Percentiles rank a stretch among this genome's conserved stretches.
Evolutionary conservation across 345 rosid species (phyloP).

Genomic region (Eucalyptus viminalis): DNA sequence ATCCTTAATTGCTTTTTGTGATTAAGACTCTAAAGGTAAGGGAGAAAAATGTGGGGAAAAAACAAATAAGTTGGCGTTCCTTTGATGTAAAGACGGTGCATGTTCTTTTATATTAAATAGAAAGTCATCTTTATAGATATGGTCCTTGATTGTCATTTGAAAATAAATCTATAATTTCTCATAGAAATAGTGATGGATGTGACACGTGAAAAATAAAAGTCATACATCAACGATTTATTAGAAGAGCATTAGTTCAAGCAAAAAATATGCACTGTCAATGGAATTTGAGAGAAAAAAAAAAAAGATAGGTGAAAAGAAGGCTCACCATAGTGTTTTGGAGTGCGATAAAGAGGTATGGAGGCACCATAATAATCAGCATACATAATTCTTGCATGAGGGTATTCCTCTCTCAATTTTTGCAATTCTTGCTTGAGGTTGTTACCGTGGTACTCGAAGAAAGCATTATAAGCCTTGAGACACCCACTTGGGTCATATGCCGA

Average conservation of each 20-base stretch:
- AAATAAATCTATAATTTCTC: background rate
- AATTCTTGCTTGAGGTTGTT: constrained; percentile 23
- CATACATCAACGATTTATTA: background rate
- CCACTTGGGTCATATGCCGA: constrained; percentile 35
- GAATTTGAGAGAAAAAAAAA: background rate
- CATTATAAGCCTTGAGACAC: constrained; percentile 33
- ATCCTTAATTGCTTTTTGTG: background rate
- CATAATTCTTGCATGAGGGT: constrained; percentile 35
- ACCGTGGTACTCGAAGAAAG: constrained; percentile 32
- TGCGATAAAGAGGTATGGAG: constrained; percentile 16
- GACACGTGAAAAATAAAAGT: background rate
- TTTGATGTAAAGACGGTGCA: background rate
- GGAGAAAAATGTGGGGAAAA: background rate
- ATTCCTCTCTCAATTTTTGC: constrained; percentile 12
- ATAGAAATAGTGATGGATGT: background rate
- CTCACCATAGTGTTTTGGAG: constrained; percentile 36
- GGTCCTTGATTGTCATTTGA: background rate
- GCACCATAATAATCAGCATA: constrained; percentile 50
- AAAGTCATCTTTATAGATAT: background rate
- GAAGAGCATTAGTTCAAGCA: background rate
- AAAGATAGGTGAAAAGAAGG: background rate
- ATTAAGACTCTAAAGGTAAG: background rate
- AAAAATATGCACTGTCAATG: background rate
- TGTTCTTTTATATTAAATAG: background rate
- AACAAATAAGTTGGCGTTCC: background rate